These are phyloP conservation scores for Diutina catenulata DNA, from an alignment of 1,139 yeast genomes.

Conservation along the genomic window DNA sequence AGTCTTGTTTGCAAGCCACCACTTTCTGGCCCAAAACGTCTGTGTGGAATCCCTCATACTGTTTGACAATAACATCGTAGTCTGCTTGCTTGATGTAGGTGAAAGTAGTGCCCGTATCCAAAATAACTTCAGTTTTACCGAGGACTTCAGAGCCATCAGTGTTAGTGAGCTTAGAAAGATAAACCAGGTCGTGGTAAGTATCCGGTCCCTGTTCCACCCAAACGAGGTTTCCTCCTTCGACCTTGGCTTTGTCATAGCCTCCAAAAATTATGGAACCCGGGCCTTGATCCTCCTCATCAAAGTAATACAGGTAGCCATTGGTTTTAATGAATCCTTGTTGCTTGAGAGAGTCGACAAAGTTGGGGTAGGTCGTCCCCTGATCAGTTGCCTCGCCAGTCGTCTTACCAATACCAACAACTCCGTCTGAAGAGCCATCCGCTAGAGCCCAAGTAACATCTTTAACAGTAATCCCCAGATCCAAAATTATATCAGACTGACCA, in stretches of 20 bases:
- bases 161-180: not conserved
- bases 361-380: not conserved
- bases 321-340: not conserved
- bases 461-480: constrained; percentile 3
- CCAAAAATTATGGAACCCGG: not conserved
- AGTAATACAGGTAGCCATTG: constrained; percentile 1
- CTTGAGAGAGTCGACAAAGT: not conserved
- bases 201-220: not conserved
- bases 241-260: too few species aligned
- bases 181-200: not conserved
- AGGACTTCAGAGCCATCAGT: too few species aligned
- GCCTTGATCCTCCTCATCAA: not conserved
- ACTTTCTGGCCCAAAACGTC: too few species aligned
- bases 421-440: constrained; percentile 5
- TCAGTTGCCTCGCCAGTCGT: not conserved
- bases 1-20: too few species aligned
- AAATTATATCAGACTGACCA: constrained; percentile 6
- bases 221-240: too few species aligned
- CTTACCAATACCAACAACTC: constrained; percentile 8
- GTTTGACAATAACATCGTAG: not conserved
- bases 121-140: not conserved
- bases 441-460: constrained; percentile 8
- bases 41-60: too few species aligned
- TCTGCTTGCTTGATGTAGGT: not conserved
- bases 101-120: not conserved